Conservation (phyloP, 2,329 filamentous ascomycete species). For the Ceratocystiopsis sp. region DNA sequence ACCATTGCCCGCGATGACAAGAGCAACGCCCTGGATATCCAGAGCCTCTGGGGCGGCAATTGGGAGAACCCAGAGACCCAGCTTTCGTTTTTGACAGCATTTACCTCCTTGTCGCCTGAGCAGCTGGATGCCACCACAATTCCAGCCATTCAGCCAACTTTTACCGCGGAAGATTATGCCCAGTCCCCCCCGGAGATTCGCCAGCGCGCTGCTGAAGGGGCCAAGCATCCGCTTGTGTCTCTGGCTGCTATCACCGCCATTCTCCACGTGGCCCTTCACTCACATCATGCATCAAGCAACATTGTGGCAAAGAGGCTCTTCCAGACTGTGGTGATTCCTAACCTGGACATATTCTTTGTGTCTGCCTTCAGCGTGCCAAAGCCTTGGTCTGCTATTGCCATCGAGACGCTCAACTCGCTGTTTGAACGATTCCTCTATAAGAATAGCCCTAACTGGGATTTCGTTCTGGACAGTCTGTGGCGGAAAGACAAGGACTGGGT, state of each 20-base stretch:
- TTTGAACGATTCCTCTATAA: constrained; percentile 76
- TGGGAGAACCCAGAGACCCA: constrained; percentile 83
- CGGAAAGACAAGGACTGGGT: constrained; percentile 82
- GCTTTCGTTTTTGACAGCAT: constrained; percentile 83
- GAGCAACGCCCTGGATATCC: constrained; percentile 57
- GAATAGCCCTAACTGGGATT: constrained; percentile 60
- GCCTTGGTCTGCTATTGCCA: constrained; percentile 58
- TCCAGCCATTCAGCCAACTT: constrained; percentile 62
- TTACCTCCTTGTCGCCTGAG: constrained; percentile 56
- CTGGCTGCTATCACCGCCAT: constrained; percentile 62
- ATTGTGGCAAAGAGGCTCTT: constrained; percentile 48
- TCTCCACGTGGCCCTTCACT: constrained; percentile 46
- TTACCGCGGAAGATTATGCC: constrained; percentile 43
- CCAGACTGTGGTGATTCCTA: constrained; percentile 51
- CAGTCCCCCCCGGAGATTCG: constrained; percentile 30
- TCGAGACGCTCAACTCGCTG: constrained; percentile 57
- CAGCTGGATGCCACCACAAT: constrained; percentile 75
- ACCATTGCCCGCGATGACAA: constrained; percentile 44
- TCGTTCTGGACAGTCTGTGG: constrained; percentile 85
- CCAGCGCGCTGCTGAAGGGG: constrained; percentile 41
- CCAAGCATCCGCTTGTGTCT: constrained; percentile 77
- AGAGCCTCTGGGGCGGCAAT: constrained; percentile 73
- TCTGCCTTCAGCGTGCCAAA: constrained; percentile 62
- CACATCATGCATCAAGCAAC: constrained; percentile 42
- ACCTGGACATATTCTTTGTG: constrained; percentile 63